Base-by-base conservation (phyloP, 805 yeast species). In the Saccharomycopsis oosterbeekiorum region DNA sequence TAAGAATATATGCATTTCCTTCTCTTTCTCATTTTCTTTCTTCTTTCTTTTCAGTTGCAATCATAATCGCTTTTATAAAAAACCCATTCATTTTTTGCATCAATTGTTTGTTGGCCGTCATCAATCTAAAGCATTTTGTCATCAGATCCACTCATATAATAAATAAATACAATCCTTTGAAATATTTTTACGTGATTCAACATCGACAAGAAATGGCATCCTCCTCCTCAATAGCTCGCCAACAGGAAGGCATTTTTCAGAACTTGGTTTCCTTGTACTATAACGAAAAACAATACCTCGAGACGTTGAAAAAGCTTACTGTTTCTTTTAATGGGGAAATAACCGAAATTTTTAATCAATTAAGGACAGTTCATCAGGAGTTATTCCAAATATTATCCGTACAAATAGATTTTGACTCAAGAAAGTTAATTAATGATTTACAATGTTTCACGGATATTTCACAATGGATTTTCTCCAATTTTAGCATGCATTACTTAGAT, bases 401-500 rank as follows among this genome's bases (percentile, higher is more conserved):
- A 19, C 53, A 47, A 26, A 24, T 47, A 47, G 53, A 47, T 47
- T 47, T 47, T 21, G 53, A 47, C 11, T 47, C 53, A 14, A 47
- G 53, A 47, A 47, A 11, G 53, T 24, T 47, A n/a, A 47, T 12
- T 12, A 21, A 61, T 21, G 65, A 63, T 24, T 34, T 61, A 8
- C 43, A 63, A 59, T 60, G 63, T 37, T 54, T 63, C 41, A 41
- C 55, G 12, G 64, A 63, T 41, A 51, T 63, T 15, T 59, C 62
- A 1, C 21, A 59, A 36, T 63, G 65, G 64, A 43, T 39, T 12
- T 47, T 63, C 24, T 58, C 47, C 10, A 26, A 47, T 29, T 55
- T 64, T 53, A 62, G 62, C 21, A 56, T 47, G 10, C 17, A n/a
- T 11, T 62, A 64, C 41, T 58, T 60, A 8, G 17, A 29, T n/a